Base-by-base conservation (phyloP, 2,329 filamentous ascomycete species). In the Arachnomyces sp. region DNA sequence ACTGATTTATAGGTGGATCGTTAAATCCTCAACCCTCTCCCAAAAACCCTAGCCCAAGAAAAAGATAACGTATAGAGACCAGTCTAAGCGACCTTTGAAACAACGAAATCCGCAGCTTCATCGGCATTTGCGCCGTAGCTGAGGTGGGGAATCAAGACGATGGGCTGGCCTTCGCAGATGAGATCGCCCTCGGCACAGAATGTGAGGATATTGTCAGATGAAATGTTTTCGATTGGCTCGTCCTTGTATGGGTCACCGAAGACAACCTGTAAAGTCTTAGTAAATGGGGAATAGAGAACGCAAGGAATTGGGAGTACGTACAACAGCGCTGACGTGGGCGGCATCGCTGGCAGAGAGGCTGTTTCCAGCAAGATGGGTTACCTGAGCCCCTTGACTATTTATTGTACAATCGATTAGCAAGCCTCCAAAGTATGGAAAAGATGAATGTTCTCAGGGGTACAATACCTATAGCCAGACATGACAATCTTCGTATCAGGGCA, bases 111-210 rank as follows among this genome's bases (percentile, higher is more conserved):
- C 3, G 65, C 65, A 1, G 66, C 66, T 6, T 53, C 53, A 3
- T 45, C 42, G 1, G 59, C 65, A 53, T 66, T 44, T 2, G 33
- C 16, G 1, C 50, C 59, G 43, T 72, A 72, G 2, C 53, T 54
- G 28, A 64, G 39, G 53, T 72, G 68, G 5, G 64, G 59, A 14
- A 65, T 52, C 4, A 66, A 52, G 38, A 67, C 57, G 16, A 65
- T 50, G 0, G 67, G 67, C 9, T 25, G 5, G 25, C 71, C 68
- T 3, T 54, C 39, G 43, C 74, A 77, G 5, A 77, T 72, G 7
- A 67, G 57, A 46, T 77, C 74, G 0, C 68, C 72, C 3, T 46
- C 34, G 20, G 70, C 65, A 43, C 74, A 77, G 29, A 70, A 66
- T 15, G 71, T 68, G 49, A 70, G 63, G 3, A 64, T 60, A 48